phyloP scores from a whole-genome alignment of 306 rosid genomes.

The Quercus mongolica region DNA sequence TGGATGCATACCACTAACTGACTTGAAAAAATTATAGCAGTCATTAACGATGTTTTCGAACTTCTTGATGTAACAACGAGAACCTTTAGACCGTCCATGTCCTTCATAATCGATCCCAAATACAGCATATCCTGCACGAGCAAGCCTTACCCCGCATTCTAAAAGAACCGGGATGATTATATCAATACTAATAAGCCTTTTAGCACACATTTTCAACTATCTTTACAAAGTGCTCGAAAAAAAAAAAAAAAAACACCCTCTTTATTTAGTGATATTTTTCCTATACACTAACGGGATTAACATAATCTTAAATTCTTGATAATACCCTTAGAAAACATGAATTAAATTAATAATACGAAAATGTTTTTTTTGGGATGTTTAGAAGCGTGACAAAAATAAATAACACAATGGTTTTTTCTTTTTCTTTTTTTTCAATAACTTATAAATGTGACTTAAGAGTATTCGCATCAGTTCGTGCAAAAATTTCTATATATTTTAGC shows the following conservation, averaged over 20 bases:
- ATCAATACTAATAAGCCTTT: not conserved
- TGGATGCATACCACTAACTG: constrained; percentile 48
- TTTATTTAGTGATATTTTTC: no score
- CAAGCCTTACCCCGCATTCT: constrained; percentile 66
- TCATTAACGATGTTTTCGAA: constrained; percentile 65
- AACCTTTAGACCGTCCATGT: constrained; percentile 77
- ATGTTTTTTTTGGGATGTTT: no score
- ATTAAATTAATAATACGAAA: not conserved
- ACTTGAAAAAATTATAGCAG: constrained; percentile 53
- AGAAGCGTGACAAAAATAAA: no score
- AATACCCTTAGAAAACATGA: no score
- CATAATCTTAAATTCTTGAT: no score
- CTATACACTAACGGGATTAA: no score
- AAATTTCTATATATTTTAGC: no score
- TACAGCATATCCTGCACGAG: constrained; percentile 65
- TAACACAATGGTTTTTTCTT: no score
- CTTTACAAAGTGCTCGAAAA: not conserved
- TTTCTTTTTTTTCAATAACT: no score
- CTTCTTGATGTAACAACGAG: constrained; percentile 68
- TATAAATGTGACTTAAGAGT: no score
- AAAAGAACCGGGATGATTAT: not conserved
- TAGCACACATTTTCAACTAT: not conserved
- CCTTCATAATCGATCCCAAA: constrained; percentile 84
- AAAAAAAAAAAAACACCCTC: not conserved
- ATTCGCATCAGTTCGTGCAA: rapidly evolving